Evolutionary conservation across 2,329 filamentous ascomycete genomes (phyloP), one percentile per base, ranked within the genome.

Genomic region (Pseudogymnoascus pannorum): DNA sequence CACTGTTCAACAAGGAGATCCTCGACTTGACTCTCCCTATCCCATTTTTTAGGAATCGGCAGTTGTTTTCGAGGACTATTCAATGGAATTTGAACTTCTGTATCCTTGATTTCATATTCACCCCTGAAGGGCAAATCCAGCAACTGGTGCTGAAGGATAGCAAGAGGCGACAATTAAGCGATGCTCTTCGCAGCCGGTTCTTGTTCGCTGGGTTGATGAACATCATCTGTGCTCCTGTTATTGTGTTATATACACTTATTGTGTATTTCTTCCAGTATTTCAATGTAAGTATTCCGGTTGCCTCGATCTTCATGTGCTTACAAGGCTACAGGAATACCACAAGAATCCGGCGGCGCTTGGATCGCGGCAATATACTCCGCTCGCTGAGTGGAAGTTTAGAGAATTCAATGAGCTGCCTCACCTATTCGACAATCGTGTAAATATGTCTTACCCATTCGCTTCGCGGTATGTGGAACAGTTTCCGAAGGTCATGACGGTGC

Each of bases 371-470:
- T 99, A 97, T 72, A 97, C 93, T 0, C 90, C 92, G 1, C 83
- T 96, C 58, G 94, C 94, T 0, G 89, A 96, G 72, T 99, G 94
- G 94, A 97, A 97, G 70, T 97, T 99, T 65, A 87, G 94, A 57
- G 93, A 97, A 72, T 99, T 97, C 80, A 99, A 99, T 70, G 94
- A 99, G 73, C 81, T 99, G 1, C 88, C 88, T 61, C 94, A 99
- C 73, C 81, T 97, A 2, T 99, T 97, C 69, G 84, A 92, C 63
- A 89, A 93, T 66, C 86, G 94, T 18, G 79, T 93, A 42, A 92
- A 96, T 66, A 95, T 97, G 88, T 96, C 94, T 0, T 92, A 94
- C 70, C 92, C 93, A 0, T 97, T 91, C 72, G 93, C 94, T 2
- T 91, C 88, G 33, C 85, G 91, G 57, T 99, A 99, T 69, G 82